These are phyloP conservation scores for Zygotorulaspora sp. DNA, from an alignment of 805 yeast genomes.

Conservation along the genomic window DNA sequence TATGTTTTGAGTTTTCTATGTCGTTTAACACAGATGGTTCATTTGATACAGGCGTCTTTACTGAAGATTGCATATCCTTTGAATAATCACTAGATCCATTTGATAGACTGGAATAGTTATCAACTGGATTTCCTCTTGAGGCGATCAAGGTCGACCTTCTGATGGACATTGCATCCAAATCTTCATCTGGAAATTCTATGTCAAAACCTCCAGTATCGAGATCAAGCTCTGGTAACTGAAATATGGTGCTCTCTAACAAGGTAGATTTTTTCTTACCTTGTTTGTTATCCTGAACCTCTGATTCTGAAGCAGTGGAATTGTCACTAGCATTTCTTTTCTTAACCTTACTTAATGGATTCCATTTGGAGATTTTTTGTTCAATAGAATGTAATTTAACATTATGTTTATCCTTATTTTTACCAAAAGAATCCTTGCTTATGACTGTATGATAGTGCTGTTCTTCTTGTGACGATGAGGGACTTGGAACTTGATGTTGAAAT, in stretches of 20 bases:
- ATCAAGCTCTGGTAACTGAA: conserved; percentile 27
- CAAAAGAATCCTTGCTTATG: conserved; percentile 23
- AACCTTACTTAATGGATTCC: conserved; percentile 30
- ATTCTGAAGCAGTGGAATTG: conserved; percentile 2
- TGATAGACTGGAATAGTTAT: not conserved
- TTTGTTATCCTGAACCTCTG: not conserved
- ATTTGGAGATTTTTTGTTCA: conserved; percentile 30
- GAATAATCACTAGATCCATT: conserved; percentile 2
- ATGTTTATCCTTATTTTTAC: conserved; percentile 16
- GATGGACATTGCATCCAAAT: conserved; percentile 3
- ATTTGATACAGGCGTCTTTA: conserved; percentile 1
- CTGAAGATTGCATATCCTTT: not conserved
- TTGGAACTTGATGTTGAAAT: conserved; percentile 22
- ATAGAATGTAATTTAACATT: conserved; percentile 20
- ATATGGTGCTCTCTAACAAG: conserved; percentile 5
- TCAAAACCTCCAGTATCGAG: conserved; percentile 21
- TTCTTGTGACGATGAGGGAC: conserved; percentile 8
- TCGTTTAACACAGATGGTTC: not conserved
- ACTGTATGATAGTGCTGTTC: conserved; percentile 24
- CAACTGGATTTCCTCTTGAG: conserved; percentile 4
- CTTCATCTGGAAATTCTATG: conserved; percentile 19
- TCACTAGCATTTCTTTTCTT: conserved; percentile 24
- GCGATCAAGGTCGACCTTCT: not conserved
- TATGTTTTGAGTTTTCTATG: not conserved
- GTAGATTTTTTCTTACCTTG: conserved; percentile 3